A percentile compares a stretch with the other conserved stretches of the same genome.
These are phyloP conservation scores for Plasmodium coatneyi DNA, from an alignment of 169 alveolate species.

Conservation along the genomic window DNA sequence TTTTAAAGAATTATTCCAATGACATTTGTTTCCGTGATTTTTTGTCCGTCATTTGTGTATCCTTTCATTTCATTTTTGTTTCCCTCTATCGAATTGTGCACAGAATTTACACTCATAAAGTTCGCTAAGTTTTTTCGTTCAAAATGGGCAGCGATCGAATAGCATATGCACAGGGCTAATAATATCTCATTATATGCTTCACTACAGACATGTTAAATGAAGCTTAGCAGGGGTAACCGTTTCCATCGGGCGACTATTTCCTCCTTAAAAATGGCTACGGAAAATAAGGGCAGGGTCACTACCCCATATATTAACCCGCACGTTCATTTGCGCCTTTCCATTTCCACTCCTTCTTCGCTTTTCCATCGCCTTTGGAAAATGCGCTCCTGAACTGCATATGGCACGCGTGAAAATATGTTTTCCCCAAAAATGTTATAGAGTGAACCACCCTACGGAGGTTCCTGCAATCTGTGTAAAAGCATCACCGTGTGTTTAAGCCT, in stretches of 20 bases:
- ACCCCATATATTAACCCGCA: not conserved
- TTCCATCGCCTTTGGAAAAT: not conserved
- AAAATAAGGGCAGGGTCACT: not conserved
- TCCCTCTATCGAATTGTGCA: slow-evolving; percentile 14
- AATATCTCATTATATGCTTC: not conserved
- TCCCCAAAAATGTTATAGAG: not conserved
- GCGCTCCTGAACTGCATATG: not conserved
- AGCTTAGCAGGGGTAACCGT: not conserved
- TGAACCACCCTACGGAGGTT: not conserved
- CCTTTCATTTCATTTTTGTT: slow-evolving; percentile 12
- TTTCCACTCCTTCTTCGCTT: not conserved
- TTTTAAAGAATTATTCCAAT: slow-evolving; percentile 49
- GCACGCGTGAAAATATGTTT: not conserved
- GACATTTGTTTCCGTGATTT: not conserved
- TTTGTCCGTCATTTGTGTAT: slow-evolving; percentile 9
- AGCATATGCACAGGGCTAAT: not conserved
- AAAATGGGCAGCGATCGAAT: not conserved
- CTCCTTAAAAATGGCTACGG: not conserved
- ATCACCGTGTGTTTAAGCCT: not conserved
- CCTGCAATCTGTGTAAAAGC: not conserved
- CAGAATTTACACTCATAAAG: not conserved
- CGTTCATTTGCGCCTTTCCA: not conserved
- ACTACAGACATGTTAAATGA: not conserved
- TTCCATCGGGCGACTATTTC: not conserved
- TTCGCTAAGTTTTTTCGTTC: not conserved